These are phyloP conservation scores for Asterella californica DNA, from an alignment of 225 moss, liverwort and hornwort genomes.

Conservation along the genomic window DNA sequence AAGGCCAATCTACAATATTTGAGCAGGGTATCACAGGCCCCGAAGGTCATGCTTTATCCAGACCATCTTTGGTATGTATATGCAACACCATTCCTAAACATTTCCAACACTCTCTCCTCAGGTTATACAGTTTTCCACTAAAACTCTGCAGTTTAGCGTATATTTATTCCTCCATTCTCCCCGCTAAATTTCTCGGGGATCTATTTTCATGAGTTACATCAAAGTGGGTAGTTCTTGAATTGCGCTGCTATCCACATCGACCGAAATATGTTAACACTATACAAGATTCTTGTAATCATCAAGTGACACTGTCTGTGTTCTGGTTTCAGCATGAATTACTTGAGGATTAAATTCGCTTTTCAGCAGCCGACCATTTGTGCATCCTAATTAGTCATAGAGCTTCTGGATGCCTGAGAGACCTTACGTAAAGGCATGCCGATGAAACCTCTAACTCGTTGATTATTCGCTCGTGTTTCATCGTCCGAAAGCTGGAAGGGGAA, in stretches of 20 bases:
- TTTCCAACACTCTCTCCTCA: no score
- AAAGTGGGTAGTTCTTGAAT: neutral
- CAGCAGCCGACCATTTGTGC: neutral
- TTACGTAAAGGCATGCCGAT: neutral
- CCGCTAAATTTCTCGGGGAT: no score
- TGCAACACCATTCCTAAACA: neutral
- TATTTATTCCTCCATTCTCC: no score
- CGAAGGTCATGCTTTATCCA: conserved; percentile 93
- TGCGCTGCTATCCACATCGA: neutral
- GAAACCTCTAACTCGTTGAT: neutral
- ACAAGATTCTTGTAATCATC: neutral
- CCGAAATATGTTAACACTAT: no score
- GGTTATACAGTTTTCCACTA: no score
- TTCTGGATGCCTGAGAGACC: neutral
- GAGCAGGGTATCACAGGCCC: conserved; percentile 86
- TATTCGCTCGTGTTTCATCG: neutral
- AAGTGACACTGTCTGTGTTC: neutral
- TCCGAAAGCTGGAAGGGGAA: conserved; percentile 88
- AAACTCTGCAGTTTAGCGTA: no score
- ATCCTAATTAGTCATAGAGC: neutral
- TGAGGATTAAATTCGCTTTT: neutral
- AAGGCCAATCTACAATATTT: conserved; percentile 78
- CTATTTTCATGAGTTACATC: neutral
- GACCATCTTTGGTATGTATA: conserved; percentile 73
- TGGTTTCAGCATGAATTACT: neutral